A percentile compares a stretch with the other conserved stretches of the same genome.
These are phyloP conservation scores for Torrubiella hemipterigena DNA, from an alignment of 2,329 filamentous ascomycete species.

Conservation along the genomic window DNA sequence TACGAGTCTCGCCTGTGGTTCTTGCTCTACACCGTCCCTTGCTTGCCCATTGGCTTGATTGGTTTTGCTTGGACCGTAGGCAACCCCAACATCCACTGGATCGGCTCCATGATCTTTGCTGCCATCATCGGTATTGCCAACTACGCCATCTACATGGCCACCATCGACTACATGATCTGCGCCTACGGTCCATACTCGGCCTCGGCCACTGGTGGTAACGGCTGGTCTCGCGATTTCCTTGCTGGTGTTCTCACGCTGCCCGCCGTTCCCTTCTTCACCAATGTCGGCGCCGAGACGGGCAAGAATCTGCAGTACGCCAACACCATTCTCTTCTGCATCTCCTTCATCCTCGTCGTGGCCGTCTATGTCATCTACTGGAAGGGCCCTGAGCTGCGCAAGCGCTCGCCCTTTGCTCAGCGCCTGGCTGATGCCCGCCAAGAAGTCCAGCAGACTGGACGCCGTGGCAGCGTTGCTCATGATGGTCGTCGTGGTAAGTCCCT, in stretches of 20 bases:
- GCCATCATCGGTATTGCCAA: conserved; percentile 62
- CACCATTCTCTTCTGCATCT: conserved; percentile 52
- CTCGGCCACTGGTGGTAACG: conserved; percentile 65
- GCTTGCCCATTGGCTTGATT: conserved; percentile 54
- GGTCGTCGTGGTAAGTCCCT: conserved; percentile 5
- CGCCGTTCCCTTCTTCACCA: conserved; percentile 50
- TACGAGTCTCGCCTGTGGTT: conserved; percentile 58
- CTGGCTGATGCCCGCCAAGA: conserved; percentile 33
- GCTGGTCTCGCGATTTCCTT: conserved; percentile 61
- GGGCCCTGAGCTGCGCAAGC: conserved; percentile 45
- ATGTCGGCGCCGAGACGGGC: conserved; percentile 35
- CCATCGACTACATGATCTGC: conserved; percentile 67
- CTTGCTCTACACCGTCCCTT: conserved; percentile 49
- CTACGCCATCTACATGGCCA: conserved; percentile 63
- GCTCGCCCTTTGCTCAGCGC: conserved; percentile 53
- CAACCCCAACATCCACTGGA: conserved; percentile 54
- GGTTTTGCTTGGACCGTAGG: conserved; percentile 59
- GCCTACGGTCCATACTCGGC: conserved; percentile 63
- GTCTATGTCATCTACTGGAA: conserved; percentile 58
- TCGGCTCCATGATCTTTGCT: conserved; percentile 53
- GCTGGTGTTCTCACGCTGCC: conserved; percentile 61
- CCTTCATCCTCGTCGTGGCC: conserved; percentile 46
- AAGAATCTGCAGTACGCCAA: conserved; percentile 46
- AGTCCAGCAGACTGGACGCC: conserved; percentile 15
- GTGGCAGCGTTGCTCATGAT: conserved; percentile 15